phyloP scores from a whole-genome alignment of 768 basidiomycete species.

The Naganishia antarctica region DNA sequence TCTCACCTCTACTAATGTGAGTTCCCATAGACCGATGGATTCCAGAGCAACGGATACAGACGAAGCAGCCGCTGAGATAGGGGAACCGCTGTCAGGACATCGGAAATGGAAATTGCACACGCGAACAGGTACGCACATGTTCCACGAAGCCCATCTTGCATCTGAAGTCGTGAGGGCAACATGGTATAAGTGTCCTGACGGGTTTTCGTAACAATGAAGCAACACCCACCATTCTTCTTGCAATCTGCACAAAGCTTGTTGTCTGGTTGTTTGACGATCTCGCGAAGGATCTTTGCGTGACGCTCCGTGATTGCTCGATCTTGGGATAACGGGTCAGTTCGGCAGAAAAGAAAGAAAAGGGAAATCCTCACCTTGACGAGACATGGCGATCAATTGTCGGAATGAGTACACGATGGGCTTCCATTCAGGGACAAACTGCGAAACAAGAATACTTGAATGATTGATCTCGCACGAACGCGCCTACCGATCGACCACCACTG shows the following conservation, averaged over 20 bases:
- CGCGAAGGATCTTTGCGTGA: constrained; percentile 71
- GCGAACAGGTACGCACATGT: constrained; percentile 60
- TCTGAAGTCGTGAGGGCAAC: constrained; percentile 44
- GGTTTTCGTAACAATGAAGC: not conserved
- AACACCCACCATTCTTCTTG: constrained; percentile 76
- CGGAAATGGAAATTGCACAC: not conserved
- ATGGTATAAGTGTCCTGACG: not conserved
- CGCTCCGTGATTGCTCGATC: constrained; percentile 82
- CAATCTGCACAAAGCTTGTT: constrained; percentile 96
- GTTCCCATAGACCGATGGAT: constrained; percentile 98
- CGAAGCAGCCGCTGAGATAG: constrained; percentile 69
- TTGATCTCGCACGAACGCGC: too few relatives aligned
- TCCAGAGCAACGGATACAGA: constrained; percentile 96
- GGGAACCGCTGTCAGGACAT: not conserved
- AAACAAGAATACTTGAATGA: too few relatives aligned
- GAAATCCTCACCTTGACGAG: constrained; percentile 36
- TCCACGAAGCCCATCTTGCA: constrained; percentile 98
- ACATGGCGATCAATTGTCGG: constrained; percentile 25
- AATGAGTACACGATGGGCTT: not conserved
- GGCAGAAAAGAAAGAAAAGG: not conserved
- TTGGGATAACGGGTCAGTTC: constrained; percentile 29
- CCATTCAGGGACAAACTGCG: too few relatives aligned
- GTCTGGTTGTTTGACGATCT: constrained; percentile 78
- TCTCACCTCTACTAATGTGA: constrained; percentile 70
- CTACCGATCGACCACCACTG: too few relatives aligned